Evolutionary conservation across 768 basidiomycete species (phyloP), one percentile per base, ranked within the genome.

Genomic region (Amanita polypyramis): DNA sequence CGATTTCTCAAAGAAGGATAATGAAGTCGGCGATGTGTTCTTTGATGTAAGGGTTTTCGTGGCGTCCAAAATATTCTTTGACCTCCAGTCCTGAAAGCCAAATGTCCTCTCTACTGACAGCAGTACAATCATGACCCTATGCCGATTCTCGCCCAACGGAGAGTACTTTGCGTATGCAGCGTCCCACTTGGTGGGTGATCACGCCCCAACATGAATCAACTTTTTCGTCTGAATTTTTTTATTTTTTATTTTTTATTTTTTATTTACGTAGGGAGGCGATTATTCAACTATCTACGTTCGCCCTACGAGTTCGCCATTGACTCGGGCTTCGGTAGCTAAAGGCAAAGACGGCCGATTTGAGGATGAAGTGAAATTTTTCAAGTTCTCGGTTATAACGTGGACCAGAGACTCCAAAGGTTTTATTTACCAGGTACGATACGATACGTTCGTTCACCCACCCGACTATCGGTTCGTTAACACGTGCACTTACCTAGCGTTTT

Each of bases 371-470:
- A 74, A 80, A 47, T 83, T 76, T 58, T 82, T 86, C 52, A 91
- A 91, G 60, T 89, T 87, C 63, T 83, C 82, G 0, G 62, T 67
- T 8, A 70, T 89, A 36, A 67, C 69, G 20, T 91, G 88, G 89
- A 80, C 80, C 3, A 76, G 78, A 47, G 85, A 90, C 62, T 81
- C 78, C 47, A 81, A 79, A 52, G 88, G 89, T 1, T 88, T 91
- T 63, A 87, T 91, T 65, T 92, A 92, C 60, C 87, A 89, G 70
- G 71, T 70, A 53, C 23, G 51, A 38, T 9, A 34, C 17, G 19
- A 39, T 21, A 19, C 19, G 21, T 38, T 41, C n/a, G n/a, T n/a
- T n/a, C n/a, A n/a, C n/a, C n/a, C n/a, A n/a, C n/a, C n/a, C n/a
- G n/a, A n/a, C n/a, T n/a, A n/a, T n/a, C n/a, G n/a, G n/a, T n/a